Evolutionary conservation across 2,329 filamentous ascomycete genomes (phyloP), one percentile per base, ranked within the genome.

Genomic region (Podosphaera fusca): DNA sequence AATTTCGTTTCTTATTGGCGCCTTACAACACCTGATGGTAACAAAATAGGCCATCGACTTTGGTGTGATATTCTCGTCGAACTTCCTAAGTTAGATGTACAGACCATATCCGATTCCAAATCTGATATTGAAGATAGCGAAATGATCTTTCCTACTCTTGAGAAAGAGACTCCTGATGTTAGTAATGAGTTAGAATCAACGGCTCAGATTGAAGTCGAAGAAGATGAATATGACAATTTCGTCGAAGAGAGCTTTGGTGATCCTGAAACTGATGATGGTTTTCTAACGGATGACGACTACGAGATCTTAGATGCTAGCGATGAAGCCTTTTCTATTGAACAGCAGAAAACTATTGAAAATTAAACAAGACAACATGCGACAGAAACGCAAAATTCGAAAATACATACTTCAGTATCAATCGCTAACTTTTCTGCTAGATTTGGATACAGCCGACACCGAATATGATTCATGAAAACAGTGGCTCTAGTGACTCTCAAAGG

Each of bases 251-350:
- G 73, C 54, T 79, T 80, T 21, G 81, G 82, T 52, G 73, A 73
- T 45, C 75, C 79, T 47, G 73, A 70, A n/a, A 77, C 76, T 0
- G 79, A 81, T 9, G 80, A 85, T 59, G 85, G 83, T 10, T 95
- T 95, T 75, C 72, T 94, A 74, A 96, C 92, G 0, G 92, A 98
- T 62, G 92, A 96, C 69, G 92, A 98, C 72, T 98, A 96, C 69
- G 92, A 98, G 66, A 89, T 96, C 62, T 80, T 96, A 50, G 88
- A 95, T 72, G 90, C 88, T 49, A 94, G 87, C 59, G 90, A 96
- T 63, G 86, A 94, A 69, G 90, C 96, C 68, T 84, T 78, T 62
- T 69, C 80, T 55, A 75, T 76, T 60, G 79, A 79, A 64, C 73
- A 76, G 45, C 60, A 55, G 12, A 65, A 66, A 58, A 57, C 56